Base-by-base conservation (phyloP, 805 yeast species). In the Wickerhamomyces queroliae region DNA sequence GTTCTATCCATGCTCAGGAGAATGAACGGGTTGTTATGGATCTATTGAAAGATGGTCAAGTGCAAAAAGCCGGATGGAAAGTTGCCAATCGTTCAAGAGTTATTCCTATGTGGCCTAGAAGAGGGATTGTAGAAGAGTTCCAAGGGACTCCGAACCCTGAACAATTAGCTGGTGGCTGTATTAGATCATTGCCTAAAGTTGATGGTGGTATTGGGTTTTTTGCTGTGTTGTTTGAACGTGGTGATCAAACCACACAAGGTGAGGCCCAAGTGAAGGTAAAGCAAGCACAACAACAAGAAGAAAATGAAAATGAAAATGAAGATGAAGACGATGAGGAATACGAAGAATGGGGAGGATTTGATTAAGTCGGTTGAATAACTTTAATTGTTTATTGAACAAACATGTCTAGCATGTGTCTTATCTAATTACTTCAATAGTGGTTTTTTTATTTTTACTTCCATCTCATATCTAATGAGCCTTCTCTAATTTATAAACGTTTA, bases 141-240 rank as follows among this genome's bases (percentile, higher is more conserved):
- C 54, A 66, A 20, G 61, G 75, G 7, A 70, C 72, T 9, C 62
- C 56, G 12, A 63, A 67, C 31, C 74, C 80, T 17, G 68, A 69
- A 27, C 67, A 63, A 28, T 55, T 87, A 36, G 95, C 96, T 1
- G 88, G 80, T 1, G 91, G 93, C 0, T 90, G 97, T 63, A 79
- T 93, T 0, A 70, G 99, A 48, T 83, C 90, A 0, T 63, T 80
- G 32, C 96, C 97, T 1, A 81, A 78, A 45, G 83, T 74, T 33
- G 99, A 93, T 58, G 99, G 98, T 23, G 99, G 99, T n/a, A 93
- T 93, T 52, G 99, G 99, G 0, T 93, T 93, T 58, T 93, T 93
- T 62, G 98, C 97, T 0, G 98, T 90, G 1, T 81, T 93, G 41
- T 91, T 93, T 58, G 84, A 85, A 46, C 71, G 83, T 41, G 55